Evolutionary conservation across 2,329 filamentous ascomycete species (phyloP), one percentile per base, ranked within the genome.

Genomic region (Beauveria sp.): DNA sequence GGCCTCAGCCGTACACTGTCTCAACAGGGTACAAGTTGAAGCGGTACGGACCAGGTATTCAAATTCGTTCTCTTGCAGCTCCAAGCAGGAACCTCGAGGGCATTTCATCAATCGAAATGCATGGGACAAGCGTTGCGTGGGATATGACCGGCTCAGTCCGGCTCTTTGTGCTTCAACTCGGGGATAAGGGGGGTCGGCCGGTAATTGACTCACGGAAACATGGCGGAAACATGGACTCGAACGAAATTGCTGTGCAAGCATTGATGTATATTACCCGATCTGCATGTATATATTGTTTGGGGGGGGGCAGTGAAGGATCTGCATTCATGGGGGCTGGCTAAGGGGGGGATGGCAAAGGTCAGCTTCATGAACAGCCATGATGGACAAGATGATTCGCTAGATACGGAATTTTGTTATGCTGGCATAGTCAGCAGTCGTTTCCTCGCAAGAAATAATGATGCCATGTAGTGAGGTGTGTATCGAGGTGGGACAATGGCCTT

Each of bases 1-100:
- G 88, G 88, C 47, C 79, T 90, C 64, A 86, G 80, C 68, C 82
- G 86, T 64, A 86, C 79, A 16, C 73, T 84, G 59, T 69, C 69
- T 41, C 69, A 66, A 54, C 70, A 71, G 46, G 71, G 66, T 59
- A 64, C 61, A 57, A 51, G 55, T 43, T 61, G 14, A 58, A 51
- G 47, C 48, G 14, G 18, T 10, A 18, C n/a, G 2, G 2, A 18
- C 18, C 26, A 47, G 34, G 30, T n/a, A 50, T 37, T 16, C 12
- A 37, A 5, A 16, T 26, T 48, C 40, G 3, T 47, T 26, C 26
- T 9, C 9, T 28, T 57, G 16, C 18, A 28, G 8, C 22, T 50
- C 5, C 44, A 28, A 50, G 30, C 6, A 7, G 20, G 34, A 16
- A 9, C 54, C 20, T 12, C 20, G 16, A 20, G 30, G 7, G 4